Evolutionary conservation across 2,329 filamentous ascomycete genomes (phyloP).

Genomic region (Cordyceps fumosorosea): DNA sequence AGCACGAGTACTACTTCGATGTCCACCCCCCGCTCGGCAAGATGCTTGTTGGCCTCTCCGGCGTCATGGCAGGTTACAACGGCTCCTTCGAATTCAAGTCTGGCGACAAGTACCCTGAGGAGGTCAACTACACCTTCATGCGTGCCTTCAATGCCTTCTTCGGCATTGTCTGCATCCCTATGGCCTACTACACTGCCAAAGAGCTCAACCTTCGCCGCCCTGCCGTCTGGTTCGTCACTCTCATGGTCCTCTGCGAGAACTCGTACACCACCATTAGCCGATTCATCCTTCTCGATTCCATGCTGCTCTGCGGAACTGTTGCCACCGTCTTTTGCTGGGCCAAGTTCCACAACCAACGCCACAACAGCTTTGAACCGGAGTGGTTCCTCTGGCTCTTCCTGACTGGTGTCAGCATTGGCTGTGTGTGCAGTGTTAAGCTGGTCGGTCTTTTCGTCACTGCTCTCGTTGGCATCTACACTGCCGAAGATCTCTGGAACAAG

Average conservation of each 20-base stretch:
- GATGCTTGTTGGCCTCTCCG: slow-evolving; percentile 94
- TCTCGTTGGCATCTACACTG: slow-evolving; percentile 89
- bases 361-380: slow-evolving; percentile 78
- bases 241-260: slow-evolving; percentile 98
- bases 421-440: slow-evolving; percentile 97
- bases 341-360: slow-evolving; percentile 85
- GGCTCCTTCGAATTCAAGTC: slow-evolving; percentile 99
- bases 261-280: slow-evolving; percentile 98
- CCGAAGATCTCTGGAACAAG: slow-evolving; percentile 96
- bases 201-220: slow-evolving; percentile 81
- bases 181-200: slow-evolving; percentile 92
- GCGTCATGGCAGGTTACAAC: slow-evolving; percentile 95
- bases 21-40: slow-evolving; percentile 94
- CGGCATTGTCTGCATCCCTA: slow-evolving; percentile 82
- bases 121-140: slow-evolving; percentile 98
- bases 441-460: slow-evolving; percentile 95
- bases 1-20: slow-evolving; percentile 95
- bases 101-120: slow-evolving; percentile 86
- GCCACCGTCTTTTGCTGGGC: slow-evolving; percentile 96
- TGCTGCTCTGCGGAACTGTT: slow-evolving; percentile 98
- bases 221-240: slow-evolving; percentile 87
- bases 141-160: slow-evolving; percentile 95
- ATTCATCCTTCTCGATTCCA: slow-evolving; percentile 96
- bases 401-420: slow-evolving; percentile 92
- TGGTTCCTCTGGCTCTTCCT: slow-evolving; percentile 95